phyloP scores from a whole-genome alignment of 768 basidiomycete species.

The Tricholoma terreum region DNA sequence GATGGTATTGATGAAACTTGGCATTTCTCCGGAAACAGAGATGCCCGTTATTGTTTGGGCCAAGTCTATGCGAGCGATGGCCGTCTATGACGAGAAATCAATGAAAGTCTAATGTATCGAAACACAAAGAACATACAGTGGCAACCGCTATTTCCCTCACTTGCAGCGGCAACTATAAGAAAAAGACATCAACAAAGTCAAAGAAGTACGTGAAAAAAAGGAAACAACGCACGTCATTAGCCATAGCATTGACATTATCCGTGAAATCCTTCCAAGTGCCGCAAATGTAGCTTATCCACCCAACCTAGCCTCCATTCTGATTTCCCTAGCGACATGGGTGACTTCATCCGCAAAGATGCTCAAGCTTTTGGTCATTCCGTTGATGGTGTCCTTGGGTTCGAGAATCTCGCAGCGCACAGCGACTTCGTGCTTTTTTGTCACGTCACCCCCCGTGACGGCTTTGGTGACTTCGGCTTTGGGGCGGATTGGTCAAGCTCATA shows the following conservation, averaged over 20 bases:
- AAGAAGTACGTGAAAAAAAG: too few relatives aligned
- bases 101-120: too few relatives aligned
- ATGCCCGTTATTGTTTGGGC: conserved; percentile 92
- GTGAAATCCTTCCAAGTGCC: conserved; percentile 98
- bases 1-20: conserved; percentile 94
- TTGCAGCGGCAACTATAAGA: conserved; percentile 64
- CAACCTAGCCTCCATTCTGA: conserved; percentile 92
- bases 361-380: conserved; percentile 88
- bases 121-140: background rate
- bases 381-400: conserved; percentile 88
- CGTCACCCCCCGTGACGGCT: conserved; percentile 89
- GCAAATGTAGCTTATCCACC: conserved; percentile 92
- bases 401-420: conserved; percentile 90
- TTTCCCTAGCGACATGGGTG: conserved; percentile 86
- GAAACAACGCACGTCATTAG: conserved; percentile 61
- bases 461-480: conserved; percentile 87
- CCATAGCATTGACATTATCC: conserved; percentile 96
- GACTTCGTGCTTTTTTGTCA: too few relatives aligned
- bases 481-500: conserved; percentile 86
- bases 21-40: conserved; percentile 91
- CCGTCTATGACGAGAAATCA: conserved; percentile 41
- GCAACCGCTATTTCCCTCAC: background rate
- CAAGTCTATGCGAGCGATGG: conserved; percentile 91
- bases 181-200: too few relatives aligned
- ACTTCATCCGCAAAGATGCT: conserved; percentile 83